Base-by-base conservation (phyloP, 2,329 filamentous ascomycete species). In the Coniosporium tulheliwenetii region DNA sequence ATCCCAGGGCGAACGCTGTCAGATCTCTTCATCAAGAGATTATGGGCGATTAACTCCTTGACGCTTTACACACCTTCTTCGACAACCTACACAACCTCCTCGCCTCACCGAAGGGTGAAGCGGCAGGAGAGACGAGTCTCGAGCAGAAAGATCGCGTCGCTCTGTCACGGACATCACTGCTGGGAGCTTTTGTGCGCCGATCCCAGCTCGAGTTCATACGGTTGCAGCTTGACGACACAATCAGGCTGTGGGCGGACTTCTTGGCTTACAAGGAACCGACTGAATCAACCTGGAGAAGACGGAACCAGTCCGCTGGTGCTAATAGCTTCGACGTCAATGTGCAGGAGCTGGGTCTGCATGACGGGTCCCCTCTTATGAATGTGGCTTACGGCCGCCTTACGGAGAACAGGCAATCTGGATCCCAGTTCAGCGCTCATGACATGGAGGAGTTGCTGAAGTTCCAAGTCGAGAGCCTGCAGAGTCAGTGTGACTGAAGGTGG, bases 21-120 rank as follows among this genome's bases (percentile, higher is more conserved):
- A 77, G 86, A 96, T 54, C 65, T 81, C 2, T 84, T 95, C 42
- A 70, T 96, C 10, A 73, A 75, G 41, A 80, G 78, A 46, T 65
- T 96, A 16, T 96, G 91, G 89, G 70, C 71, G 12, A 75, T 96
- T 48, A 77, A 87, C 53, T 89, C 81, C 71, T 93, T 9, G 76
- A 96, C 60, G 75, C 78, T 0, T 63, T 96, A n/a, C 77, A 87
- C 52, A 66, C 68, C 2, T 89, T 93, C 57, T 84, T 93, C 53
- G 70, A 72, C 29, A 64, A 64, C 15, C 67, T 81, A 12, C 60
- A 65, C 4, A 58, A 61, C 16, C 61, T 84, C 30, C 59, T 91
- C 38, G 68, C 67, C 41, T 73, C 81, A 46, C 62, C 70, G 41
- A 69, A 73, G 33, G 63, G 63, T 38, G 66, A 77, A 39, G 65